Evolutionary conservation across 768 basidiomycete species (phyloP), one percentile per base, ranked within the genome.

Genomic region (Hemileccinum rubropunctum): DNA sequence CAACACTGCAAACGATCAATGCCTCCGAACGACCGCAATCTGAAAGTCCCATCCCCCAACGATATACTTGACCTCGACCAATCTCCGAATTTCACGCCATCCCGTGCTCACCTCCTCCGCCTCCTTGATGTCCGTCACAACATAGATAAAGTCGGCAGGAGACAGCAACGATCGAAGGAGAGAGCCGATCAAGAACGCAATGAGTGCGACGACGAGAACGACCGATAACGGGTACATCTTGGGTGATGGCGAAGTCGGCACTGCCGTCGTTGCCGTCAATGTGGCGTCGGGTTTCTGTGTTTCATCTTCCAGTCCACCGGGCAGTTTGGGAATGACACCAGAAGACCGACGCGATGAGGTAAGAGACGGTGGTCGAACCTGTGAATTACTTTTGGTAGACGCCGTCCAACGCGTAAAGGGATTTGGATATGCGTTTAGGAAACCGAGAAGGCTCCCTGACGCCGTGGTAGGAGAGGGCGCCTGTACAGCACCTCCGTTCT

Each of bases 111-210:
- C 72, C 48, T 75, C 78, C 63, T 79, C 81, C 47, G 71, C 77
- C 52, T 82, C 80, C 62, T 68, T 64, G 53, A 77, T 54, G 57
- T 84, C 82, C 56, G 73, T 75, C 58, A 80, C 85, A 37, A 91
- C 82, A 65, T 92, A 86, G 38, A 94, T 83, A 71, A 93, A 95
- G 69, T 97, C 95, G 14, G 87, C 90, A 38, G 95, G 91, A 6
- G 86, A 88, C 34, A 98, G 73, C 53, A 98, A 76, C 15, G 91
- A 92, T 48, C 95, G 82, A 53, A 97, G 71, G 48, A 98, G 73
- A 23, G 92, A 95, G 49, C 95, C 95, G 60, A 98, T 80, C 60
- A 98, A 73, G 69, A 98, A 94, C 23, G 88, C 86, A 59, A 97
- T 88, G 54, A 98, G 68, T 34, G 84, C 92, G 34, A 88, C 80